These are phyloP conservation scores for Aurinia saxatilis DNA, from an alignment of 345 rosid species.

Conservation along the genomic window DNA sequence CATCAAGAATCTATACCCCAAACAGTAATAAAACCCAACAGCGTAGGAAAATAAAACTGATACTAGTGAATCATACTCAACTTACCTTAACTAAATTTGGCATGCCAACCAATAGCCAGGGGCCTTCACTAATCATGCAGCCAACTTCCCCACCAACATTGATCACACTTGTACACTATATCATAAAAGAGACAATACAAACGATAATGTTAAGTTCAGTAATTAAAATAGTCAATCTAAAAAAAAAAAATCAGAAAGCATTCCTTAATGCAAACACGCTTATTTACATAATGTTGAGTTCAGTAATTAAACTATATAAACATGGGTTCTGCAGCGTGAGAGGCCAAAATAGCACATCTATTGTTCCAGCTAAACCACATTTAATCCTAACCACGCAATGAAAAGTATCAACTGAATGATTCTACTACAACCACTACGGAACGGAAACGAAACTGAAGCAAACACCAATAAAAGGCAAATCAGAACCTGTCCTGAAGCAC, in stretches of 20 bases:
- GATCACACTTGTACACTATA: slow-evolving; percentile 58
- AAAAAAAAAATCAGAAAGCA: not conserved
- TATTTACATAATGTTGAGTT: not conserved
- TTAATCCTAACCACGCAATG: not conserved
- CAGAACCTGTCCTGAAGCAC: slow-evolving; percentile 84
- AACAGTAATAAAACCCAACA: not conserved
- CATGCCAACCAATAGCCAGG: slow-evolving; percentile 90
- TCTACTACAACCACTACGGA: not conserved
- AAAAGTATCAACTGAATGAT: not conserved
- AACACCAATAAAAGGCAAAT: not conserved
- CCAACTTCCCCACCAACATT: slow-evolving; percentile 84
- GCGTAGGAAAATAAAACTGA: not conserved
- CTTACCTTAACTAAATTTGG: slow-evolving; percentile 83
- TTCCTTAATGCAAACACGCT: not conserved
- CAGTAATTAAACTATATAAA: not conserved
- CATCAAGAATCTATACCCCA: not conserved
- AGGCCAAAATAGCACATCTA: not conserved
- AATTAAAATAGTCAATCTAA: not conserved
- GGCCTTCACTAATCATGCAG: slow-evolving; percentile 95
- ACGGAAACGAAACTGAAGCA: not conserved
- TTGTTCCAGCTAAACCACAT: not conserved
- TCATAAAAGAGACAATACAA: not conserved
- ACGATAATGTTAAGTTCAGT: no score
- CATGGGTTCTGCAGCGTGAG: not conserved
- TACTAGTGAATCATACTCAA: not conserved